phyloP scores from a whole-genome alignment of 1,284 basidiomycete species.

The Sphagnurus paluster region DNA sequence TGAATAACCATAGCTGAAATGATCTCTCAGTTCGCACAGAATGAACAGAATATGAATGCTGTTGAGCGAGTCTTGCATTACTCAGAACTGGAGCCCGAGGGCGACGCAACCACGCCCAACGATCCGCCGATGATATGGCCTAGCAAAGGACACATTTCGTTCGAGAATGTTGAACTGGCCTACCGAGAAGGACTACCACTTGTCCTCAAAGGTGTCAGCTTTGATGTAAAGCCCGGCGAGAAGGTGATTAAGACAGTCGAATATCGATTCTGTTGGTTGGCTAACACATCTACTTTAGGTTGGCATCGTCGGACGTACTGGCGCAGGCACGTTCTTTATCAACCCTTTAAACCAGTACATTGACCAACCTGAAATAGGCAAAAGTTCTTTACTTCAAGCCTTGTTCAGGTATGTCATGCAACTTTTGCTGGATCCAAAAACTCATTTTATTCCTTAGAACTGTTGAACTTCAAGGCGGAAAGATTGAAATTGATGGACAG shows the following conservation, averaged over 20 bases:
- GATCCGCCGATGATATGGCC: conserved; percentile 73
- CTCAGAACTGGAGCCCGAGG: conserved; percentile 51
- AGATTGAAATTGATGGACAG: conserved; percentile 70
- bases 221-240: conserved; percentile 66
- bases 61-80: conserved; percentile 68
- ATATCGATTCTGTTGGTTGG: not conserved
- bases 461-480: conserved; percentile 62
- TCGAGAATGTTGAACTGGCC: conserved; percentile 61
- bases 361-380: conserved; percentile 40
- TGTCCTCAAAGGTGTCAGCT: conserved; percentile 68
- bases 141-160: conserved; percentile 54
- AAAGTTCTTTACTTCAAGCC: conserved; percentile 73
- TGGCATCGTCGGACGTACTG: conserved; percentile 78
- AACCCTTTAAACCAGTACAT: not conserved
- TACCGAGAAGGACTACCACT: conserved; percentile 75
- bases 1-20: conserved; percentile 44
- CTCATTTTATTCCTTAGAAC: conserved; percentile 52
- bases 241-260: conserved; percentile 42
- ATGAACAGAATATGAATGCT: conserved; percentile 72
- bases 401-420: conserved; percentile 56
- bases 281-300: conserved; percentile 37
- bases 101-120: conserved; percentile 37
- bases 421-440: conserved; percentile 20
- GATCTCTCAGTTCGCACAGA: conserved; percentile 55
- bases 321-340: conserved; percentile 48